Conservation (phyloP, 2,329 filamentous ascomycete species). For the Aquanectria penicillioides region DNA sequence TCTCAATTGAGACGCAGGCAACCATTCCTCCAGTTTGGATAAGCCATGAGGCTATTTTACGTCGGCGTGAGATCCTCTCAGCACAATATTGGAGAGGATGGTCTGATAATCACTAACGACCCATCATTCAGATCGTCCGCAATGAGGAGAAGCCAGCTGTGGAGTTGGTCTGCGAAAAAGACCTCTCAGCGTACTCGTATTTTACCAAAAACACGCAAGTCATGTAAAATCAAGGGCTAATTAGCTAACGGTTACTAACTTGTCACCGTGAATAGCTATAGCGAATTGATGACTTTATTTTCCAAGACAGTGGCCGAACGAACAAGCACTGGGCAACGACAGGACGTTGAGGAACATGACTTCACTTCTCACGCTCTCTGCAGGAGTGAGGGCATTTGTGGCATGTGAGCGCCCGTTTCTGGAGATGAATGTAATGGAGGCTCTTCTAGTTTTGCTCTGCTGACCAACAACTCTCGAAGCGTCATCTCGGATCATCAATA, state of each 20-base stretch:
- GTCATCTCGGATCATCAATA: constrained; percentile 82
- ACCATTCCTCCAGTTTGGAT: too few species aligned
- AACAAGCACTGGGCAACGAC: constrained; percentile 79
- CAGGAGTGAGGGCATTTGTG: constrained; percentile 77
- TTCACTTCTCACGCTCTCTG: constrained; percentile 83
- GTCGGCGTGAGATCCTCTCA: constrained; percentile 73
- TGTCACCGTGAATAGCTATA: constrained; percentile 48
- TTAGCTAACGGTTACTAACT: constrained; percentile 9
- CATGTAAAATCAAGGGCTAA: background rate
- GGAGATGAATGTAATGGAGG: background rate
- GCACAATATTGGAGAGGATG: too few species aligned
- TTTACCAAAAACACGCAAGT: constrained; percentile 78
- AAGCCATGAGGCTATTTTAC: constrained; percentile 85
- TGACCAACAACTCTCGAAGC: constrained; percentile 16
- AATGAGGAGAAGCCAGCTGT: constrained; percentile 80
- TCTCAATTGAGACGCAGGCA: too few species aligned
- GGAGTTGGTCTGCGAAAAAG: constrained; percentile 80
- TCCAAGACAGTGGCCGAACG: constrained; percentile 87
- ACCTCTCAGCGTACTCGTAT: constrained; percentile 80
- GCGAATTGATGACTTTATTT: constrained; percentile 83
- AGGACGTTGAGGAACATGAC: constrained; percentile 85
- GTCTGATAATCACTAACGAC: constrained; percentile 21
- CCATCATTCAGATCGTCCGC: constrained; percentile 73
- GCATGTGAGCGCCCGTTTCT: constrained; percentile 54
- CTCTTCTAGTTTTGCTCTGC: background rate